Evolutionary conservation across 1,139 yeast genomes (phyloP).

Genomic region (Schwanniomyces etchellsii): DNA sequence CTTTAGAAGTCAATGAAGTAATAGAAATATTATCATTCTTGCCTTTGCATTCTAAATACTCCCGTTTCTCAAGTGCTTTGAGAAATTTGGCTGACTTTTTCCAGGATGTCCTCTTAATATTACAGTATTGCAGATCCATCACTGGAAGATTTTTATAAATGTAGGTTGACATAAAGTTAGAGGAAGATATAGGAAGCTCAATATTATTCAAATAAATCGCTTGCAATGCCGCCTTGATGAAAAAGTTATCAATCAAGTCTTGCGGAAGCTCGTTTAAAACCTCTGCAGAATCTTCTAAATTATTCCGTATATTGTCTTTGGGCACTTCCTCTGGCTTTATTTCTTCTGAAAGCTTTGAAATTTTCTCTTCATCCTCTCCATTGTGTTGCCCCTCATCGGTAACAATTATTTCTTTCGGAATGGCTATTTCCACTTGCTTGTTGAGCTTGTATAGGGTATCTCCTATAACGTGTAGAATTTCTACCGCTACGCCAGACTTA

Average conservation of each 20-base stretch:
- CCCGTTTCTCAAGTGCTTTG: constrained; percentile 77
- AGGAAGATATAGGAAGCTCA: constrained; percentile 58
- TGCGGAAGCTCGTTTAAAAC: constrained; percentile 37
- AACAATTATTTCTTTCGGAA: constrained; percentile 26
- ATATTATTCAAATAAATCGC: constrained; percentile 56
- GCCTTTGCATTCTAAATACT: constrained; percentile 62
- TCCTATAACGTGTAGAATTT: constrained; percentile 46
- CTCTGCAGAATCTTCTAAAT: constrained; percentile 18
- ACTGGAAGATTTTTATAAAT: constrained; percentile 68
- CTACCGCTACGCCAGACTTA: constrained; percentile 62
- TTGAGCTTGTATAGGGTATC: constrained; percentile 50
- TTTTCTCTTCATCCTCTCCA: constrained; percentile 11
- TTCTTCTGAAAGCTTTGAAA: constrained; percentile 8
- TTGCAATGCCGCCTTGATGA: constrained; percentile 62
- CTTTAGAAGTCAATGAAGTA: constrained; percentile 42
- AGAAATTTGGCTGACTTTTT: constrained; percentile 81
- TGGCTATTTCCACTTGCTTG: constrained; percentile 38
- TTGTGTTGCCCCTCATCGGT: constrained; percentile 11
- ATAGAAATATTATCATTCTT: constrained; percentile 69
- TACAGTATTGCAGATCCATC: constrained; percentile 46
- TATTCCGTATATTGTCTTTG: constrained; percentile 4
- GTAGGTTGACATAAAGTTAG: constrained; percentile 68
- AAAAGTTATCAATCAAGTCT: constrained; percentile 76
- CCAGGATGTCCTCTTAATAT: constrained; percentile 82
- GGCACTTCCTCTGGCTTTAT: constrained; percentile 8